A percentile compares a stretch with the other conserved stretches of the same genome.
These are phyloP conservation scores for Halophytophthora batemanensis DNA, from an alignment of 352 stramenopile species.

Conservation along the genomic window DNA sequence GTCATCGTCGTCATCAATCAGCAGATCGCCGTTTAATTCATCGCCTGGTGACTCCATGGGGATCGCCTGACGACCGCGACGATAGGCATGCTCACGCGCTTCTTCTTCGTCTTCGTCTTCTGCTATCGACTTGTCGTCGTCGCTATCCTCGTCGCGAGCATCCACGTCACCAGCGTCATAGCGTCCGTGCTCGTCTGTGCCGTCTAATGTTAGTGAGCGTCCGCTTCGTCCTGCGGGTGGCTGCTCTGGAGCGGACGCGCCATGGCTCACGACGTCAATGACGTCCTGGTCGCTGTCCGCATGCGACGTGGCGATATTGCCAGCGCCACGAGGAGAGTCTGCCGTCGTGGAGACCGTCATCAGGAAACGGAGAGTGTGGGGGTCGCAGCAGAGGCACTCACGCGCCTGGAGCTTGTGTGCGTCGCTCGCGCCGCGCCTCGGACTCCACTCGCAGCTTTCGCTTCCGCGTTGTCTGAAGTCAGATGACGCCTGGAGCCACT, in stretches of 20 bases:
- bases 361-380: background rate
- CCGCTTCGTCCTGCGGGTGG: constrained; percentile 5
- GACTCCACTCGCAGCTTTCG: no score
- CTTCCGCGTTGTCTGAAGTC: no score
- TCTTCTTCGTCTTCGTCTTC: constrained; percentile 18
- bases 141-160: constrained; percentile 7
- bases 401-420: no score
- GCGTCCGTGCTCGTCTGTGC: background rate
- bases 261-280: constrained; percentile 42
- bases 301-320: background rate
- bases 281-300: constrained; percentile 20
- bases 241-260: constrained; percentile 13
- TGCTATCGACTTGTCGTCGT: constrained; percentile 7
- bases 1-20: constrained; percentile 26
- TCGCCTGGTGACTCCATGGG: constrained; percentile 72
- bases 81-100: constrained; percentile 47
- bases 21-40: constrained; percentile 31
- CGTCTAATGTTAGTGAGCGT: constrained; percentile 22
- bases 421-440: no score
- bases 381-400: no score
- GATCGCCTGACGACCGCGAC: constrained; percentile 45
- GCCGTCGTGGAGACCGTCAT: constrained; percentile 8
- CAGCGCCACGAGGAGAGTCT: no score
- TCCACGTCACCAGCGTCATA: constrained; percentile 14
- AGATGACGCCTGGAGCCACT: no score